phyloP scores from a whole-genome alignment of 2,329 filamentous ascomycete species.

The Alternaria triticina region DNA sequence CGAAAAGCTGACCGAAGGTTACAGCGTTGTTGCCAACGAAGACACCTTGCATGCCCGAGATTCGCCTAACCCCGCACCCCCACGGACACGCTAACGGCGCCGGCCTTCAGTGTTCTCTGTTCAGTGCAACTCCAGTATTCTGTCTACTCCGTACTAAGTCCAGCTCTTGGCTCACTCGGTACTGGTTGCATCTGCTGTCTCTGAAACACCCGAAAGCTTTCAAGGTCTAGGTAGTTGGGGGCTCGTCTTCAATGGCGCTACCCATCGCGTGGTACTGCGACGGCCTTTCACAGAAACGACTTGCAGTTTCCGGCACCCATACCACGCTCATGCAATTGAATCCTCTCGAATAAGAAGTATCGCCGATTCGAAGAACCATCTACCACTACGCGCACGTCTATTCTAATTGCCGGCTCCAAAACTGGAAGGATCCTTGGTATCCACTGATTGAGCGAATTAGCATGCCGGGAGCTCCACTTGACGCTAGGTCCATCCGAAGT shows the following conservation, averaged over 20 bases:
- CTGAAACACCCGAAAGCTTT: no score
- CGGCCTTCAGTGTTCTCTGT: no score
- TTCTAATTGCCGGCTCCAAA: neutral
- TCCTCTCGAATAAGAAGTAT: neutral
- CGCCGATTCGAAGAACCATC: neutral
- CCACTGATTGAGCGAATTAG: neutral
- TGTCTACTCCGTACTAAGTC: no score
- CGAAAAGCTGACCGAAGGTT: conserved; percentile 7
- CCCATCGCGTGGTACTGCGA: neutral
- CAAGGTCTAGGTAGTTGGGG: no score
- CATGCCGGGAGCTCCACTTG: neutral
- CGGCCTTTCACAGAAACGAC: neutral
- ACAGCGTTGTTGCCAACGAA: neutral
- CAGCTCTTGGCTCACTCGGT: no score
- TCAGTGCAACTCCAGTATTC: no score
- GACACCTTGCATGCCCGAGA: neutral
- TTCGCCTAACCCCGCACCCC: no score
- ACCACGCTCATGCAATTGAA: neutral
- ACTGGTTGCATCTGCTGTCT: no score
- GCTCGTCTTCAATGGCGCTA: no score
- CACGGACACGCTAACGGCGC: no score
- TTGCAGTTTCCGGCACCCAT: neutral
- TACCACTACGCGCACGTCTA: neutral
- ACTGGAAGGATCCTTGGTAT: neutral
- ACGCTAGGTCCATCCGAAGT: neutral